phyloP scores from a whole-genome alignment of 2,329 filamentous ascomycete species.

The Colletotrichum sp. region DNA sequence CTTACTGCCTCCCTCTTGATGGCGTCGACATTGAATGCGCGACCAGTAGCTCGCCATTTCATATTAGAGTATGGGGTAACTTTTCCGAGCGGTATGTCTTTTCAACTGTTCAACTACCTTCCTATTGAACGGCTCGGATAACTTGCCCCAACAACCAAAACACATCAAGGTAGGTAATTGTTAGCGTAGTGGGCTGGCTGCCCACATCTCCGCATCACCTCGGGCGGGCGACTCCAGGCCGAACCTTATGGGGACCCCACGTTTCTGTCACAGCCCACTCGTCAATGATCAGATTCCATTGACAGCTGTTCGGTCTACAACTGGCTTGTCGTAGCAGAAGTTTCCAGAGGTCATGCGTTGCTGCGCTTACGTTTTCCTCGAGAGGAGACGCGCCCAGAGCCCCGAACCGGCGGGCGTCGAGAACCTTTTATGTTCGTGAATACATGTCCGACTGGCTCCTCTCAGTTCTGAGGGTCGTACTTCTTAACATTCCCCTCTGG shows the following conservation, averaged over 20 bases:
- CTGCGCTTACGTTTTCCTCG: neutral
- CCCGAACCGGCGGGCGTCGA: neutral
- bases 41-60: neutral
- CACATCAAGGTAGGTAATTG: neutral
- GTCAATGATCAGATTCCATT: neutral
- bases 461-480: neutral
- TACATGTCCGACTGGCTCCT: neutral
- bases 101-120: neutral
- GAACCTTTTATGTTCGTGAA: neutral
- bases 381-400: neutral
- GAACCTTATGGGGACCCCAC: conserved; percentile 3
- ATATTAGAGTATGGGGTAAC: neutral
- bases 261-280: neutral
- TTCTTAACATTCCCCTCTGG: neutral
- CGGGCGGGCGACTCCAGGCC: neutral
- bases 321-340: neutral
- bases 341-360: neutral
- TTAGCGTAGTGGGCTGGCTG: neutral
- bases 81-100: neutral
- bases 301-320: neutral
- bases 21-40: neutral
- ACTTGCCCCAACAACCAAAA: neutral
- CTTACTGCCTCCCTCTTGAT: neutral
- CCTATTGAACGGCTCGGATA: neutral
- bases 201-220: neutral